phyloP scores from a whole-genome alignment of 768 basidiomycete genomes.

The Jaapia argillacea region DNA sequence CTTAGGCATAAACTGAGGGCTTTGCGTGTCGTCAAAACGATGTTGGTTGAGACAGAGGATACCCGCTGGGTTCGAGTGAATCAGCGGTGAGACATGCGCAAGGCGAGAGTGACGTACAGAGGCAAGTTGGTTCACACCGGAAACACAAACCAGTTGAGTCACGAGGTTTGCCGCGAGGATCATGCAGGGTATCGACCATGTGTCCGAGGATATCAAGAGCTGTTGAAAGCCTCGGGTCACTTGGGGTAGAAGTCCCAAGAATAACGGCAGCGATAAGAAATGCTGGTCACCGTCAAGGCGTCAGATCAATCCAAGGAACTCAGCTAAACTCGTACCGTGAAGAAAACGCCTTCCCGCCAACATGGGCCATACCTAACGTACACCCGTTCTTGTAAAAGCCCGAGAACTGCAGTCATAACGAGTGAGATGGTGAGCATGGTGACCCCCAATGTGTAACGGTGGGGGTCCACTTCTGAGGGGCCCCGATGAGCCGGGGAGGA shows the following conservation, averaged over 20 bases:
- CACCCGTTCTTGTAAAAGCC: conserved; percentile 68
- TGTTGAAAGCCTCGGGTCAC: conserved; percentile 46
- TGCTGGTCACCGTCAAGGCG: conserved; percentile 36
- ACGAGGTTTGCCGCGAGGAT: conserved; percentile 55
- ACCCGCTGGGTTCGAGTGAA: conserved; percentile 37
- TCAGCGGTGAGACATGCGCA: not conserved
- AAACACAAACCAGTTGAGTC: conserved; percentile 73
- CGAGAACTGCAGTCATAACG: conserved; percentile 57
- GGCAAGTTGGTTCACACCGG: conserved; percentile 74
- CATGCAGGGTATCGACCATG: conserved; percentile 35
- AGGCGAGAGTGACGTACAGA: conserved; percentile 39
- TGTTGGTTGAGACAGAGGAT: conserved; percentile 73
- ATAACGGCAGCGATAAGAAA: conserved; percentile 67
- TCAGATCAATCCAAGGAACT: not conserved
- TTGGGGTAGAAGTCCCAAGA: conserved; percentile 49
- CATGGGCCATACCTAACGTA: conserved; percentile 64
- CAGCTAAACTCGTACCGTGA: conserved; percentile 39
- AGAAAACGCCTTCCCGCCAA: conserved; percentile 82
- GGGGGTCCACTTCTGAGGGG: conserved; percentile 7
- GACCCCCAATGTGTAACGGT: conserved; percentile 53
- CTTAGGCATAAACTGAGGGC: conserved; percentile 72
- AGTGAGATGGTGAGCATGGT: conserved; percentile 57
- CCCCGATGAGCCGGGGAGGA: conserved; percentile 24
- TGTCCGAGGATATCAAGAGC: conserved; percentile 26
- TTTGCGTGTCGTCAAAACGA: conserved; percentile 73